These are phyloP conservation scores for Dactylellina parvicollis DNA, from an alignment of 2,329 filamentous ascomycete genomes.

Conservation along the genomic window DNA sequence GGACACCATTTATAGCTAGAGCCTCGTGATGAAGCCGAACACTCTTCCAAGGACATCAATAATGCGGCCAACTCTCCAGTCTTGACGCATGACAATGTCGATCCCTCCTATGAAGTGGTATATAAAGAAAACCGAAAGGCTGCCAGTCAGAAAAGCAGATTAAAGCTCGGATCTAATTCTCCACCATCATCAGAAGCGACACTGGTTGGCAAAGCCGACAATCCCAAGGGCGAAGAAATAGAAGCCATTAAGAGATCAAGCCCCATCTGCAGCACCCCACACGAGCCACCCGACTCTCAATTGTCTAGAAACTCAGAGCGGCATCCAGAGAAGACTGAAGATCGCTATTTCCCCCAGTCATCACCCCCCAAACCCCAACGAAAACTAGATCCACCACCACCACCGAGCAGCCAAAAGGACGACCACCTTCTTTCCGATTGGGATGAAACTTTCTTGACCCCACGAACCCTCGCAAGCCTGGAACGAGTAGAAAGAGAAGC, in stretches of 20 bases:
- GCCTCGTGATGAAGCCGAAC: neutral
- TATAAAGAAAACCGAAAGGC: no score
- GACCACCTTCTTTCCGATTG: constrained; percentile 17
- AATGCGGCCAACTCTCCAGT: neutral
- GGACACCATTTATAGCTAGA: constrained; percentile 11
- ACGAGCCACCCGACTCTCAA: neutral
- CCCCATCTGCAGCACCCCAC: no score
- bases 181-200: no score
- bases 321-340: neutral
- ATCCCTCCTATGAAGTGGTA: no score
- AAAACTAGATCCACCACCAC: neutral
- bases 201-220: no score
- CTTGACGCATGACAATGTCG: neutral
- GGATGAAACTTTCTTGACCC: constrained; percentile 27
- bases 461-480: constrained; percentile 12
- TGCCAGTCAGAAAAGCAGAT: no score
- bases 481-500: constrained; percentile 15
- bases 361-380: constrained; percentile 10
- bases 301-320: neutral
- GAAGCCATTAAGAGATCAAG: no score
- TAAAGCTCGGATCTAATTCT: no score
- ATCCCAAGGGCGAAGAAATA: no score
- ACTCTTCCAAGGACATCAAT: no score
- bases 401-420: neutral
- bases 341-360: constrained; percentile 8